Percentiles rank a stretch among this genome's conserved stretches.
Evolutionary conservation across 768 basidiomycete species (phyloP).

Genomic region (Cantharellus cinnabarinus): DNA sequence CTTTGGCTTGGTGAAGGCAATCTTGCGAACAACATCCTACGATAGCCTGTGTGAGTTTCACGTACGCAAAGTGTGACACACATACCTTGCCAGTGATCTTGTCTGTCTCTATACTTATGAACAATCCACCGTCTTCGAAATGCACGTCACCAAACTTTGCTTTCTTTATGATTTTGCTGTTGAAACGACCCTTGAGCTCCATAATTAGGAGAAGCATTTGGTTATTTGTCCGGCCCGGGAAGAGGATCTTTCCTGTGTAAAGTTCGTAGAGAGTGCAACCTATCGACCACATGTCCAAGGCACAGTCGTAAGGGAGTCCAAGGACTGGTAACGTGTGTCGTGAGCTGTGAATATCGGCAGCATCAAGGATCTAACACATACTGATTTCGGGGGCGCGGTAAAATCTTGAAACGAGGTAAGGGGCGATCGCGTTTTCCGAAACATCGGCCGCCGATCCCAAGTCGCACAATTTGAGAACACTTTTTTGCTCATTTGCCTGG

Average conservation of each 20-base stretch:
- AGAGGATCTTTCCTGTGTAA: slow-evolving; percentile 91
- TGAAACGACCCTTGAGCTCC: slow-evolving; percentile 91
- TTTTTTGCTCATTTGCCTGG: slow-evolving; percentile 90
- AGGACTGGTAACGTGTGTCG: slow-evolving; percentile 38
- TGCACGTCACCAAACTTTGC: slow-evolving; percentile 81
- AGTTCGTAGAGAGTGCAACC: slow-evolving; percentile 94
- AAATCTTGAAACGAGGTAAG: slow-evolving; percentile 92
- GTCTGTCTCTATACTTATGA: slow-evolving; percentile 61
- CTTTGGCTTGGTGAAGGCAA: slow-evolving; percentile 65
- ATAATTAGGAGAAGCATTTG: slow-evolving; percentile 97
- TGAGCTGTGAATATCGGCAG: neutral
- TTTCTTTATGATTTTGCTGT: slow-evolving; percentile 83
- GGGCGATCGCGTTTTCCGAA: slow-evolving; percentile 90
- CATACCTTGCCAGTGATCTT: slow-evolving; percentile 66
- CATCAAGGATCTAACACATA: slow-evolving; percentile 21
- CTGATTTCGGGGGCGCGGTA: slow-evolving; percentile 99
- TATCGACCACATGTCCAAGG: slow-evolving; percentile 91
- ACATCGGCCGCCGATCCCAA: slow-evolving; percentile 92
- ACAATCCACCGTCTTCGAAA: slow-evolving; percentile 84
- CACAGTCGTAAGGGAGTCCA: slow-evolving; percentile 83
- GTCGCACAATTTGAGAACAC: slow-evolving; percentile 83
- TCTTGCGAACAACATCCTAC: slow-evolving; percentile 65
- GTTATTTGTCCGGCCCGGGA: slow-evolving; percentile 91
- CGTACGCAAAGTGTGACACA: slow-evolving; percentile 12
- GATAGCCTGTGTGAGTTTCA: slow-evolving; percentile 1